These are phyloP conservation scores for Seiridium cupressi DNA, from an alignment of 2,329 filamentous ascomycete genomes.

Conservation along the genomic window DNA sequence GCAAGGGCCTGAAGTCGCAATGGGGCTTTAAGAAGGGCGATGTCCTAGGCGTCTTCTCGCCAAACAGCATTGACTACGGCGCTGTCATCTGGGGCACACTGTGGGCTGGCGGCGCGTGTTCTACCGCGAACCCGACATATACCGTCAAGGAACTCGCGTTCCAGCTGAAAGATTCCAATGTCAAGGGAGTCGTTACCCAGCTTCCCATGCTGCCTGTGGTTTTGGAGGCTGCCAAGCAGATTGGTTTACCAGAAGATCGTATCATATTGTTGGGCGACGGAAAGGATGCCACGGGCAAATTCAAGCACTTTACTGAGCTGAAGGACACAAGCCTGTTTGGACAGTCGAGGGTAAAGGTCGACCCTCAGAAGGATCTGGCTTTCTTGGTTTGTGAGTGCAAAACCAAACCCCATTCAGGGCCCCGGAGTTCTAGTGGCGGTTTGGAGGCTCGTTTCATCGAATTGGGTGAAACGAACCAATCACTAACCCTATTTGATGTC, in stretches of 20 bases:
- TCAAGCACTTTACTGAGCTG: conserved; percentile 73
- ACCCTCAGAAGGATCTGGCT: conserved; percentile 70
- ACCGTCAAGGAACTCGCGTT: conserved; percentile 80
- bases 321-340: conserved; percentile 60
- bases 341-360: conserved; percentile 53
- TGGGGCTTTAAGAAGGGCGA: conserved; percentile 83
- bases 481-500: too few relatives aligned
- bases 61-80: conserved; percentile 83
- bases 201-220: conserved; percentile 62
- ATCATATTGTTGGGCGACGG: conserved; percentile 76
- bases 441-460: too few relatives aligned
- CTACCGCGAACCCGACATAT: conserved; percentile 87
- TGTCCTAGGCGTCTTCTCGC: conserved; percentile 77
- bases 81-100: conserved; percentile 73
- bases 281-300: conserved; percentile 53
- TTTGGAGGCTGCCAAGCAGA: conserved; percentile 64
- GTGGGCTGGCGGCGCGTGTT: conserved; percentile 80
- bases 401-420: too few relatives aligned
- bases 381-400: conserved; percentile 69
- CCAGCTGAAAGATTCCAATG: conserved; percentile 76
- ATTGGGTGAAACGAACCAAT: too few relatives aligned
- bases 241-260: conserved; percentile 67
- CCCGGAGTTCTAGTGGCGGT: too few relatives aligned
- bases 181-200: conserved; percentile 76
- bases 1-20: conserved; percentile 69